Evolutionary conservation across 2,329 filamentous ascomycete genomes (phyloP), one percentile per base, ranked within the genome.

Genomic region (Fusarium agapanthi): DNA sequence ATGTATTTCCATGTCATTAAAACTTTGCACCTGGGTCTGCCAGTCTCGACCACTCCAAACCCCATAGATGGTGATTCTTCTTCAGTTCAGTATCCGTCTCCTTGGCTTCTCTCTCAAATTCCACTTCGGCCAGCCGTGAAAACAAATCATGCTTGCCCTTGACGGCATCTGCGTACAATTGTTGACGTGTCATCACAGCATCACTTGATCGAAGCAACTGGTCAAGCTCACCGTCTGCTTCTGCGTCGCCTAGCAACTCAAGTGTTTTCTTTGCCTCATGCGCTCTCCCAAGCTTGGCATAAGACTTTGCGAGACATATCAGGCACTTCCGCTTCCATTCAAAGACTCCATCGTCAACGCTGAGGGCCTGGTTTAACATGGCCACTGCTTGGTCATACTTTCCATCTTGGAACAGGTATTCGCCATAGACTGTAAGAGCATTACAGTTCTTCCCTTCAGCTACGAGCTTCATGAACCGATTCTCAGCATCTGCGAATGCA

Each of bases 361-460:
- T 57, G 18, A 81, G 74, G 8, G 81, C 81, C 34, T 72, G 71
- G 38, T 74, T 63, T 16, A 81, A 61, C 9, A 69, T 48, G 22
- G 55, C 57, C 30, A 65, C 67, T 9, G 80, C 77, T 14, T 71
- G 74, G 3, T 65, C 61, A 57, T 76, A 77, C 38, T 72, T 76
- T 11, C 75, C 76, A 43, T 74, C 67, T 32, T 55, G 50, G 53
- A 74, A 76, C 18, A 80, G 76, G 32, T 73, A 32, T 58, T 79
- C 76, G 22, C 79, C 83, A 45, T 83, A 77, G 14, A 78, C 72
- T 8, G 79, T 78, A 28, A 84, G 73, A 37, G 81, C 83, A 48
- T 84, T 75, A 7, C 81, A 74, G 41, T 84, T 76, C n/a, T 71
- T 76, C 32, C 75, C 78, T 35, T 68, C 61, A 18, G 71, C 47